Percentiles rank a stretch among this genome's conserved stretches.
phyloP scores from a whole-genome alignment of 2,329 filamentous ascomycete species.

The Paecilomyces fulvus region DNA sequence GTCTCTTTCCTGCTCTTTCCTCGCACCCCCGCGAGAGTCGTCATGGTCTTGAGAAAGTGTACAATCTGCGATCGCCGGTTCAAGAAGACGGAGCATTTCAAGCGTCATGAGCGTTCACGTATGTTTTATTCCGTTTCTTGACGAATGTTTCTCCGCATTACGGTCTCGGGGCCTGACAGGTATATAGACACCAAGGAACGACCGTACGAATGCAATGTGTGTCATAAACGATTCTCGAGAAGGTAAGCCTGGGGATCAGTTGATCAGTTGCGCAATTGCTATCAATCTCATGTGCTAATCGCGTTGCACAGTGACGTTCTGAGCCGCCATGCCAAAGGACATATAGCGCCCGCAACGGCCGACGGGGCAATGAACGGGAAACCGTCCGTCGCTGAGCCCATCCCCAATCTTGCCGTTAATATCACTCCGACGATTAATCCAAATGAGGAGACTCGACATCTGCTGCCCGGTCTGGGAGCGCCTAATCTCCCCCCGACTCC shows the following conservation, averaged over 20 bases:
- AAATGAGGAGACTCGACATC: slow-evolving; percentile 8
- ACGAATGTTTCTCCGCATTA: neutral
- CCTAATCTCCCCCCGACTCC: slow-evolving; percentile 12
- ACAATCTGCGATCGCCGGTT: slow-evolving; percentile 46
- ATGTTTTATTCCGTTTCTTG: slow-evolving; percentile 6
- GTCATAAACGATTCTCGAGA: slow-evolving; percentile 47
- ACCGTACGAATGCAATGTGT: slow-evolving; percentile 46
- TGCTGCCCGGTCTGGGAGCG: slow-evolving; percentile 8
- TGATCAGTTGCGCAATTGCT: neutral
- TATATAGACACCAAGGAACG: slow-evolving; percentile 45
- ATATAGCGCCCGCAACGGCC: slow-evolving; percentile 21
- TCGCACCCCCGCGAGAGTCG: slow-evolving; percentile 8
- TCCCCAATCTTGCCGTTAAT: slow-evolving; percentile 12
- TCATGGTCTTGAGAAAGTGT: slow-evolving; percentile 37
- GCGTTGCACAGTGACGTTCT: slow-evolving; percentile 36
- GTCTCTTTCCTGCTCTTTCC: neutral
- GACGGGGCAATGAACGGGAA: slow-evolving; percentile 21
- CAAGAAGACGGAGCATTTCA: slow-evolving; percentile 49
- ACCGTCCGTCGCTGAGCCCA: slow-evolving; percentile 19
- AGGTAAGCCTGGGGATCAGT: slow-evolving; percentile 30
- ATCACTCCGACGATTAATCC: slow-evolving; percentile 6
- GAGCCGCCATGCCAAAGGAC: slow-evolving; percentile 45
- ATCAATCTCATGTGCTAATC: neutral
- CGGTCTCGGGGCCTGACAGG: neutral
- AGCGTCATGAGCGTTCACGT: slow-evolving; percentile 49